Conservation (phyloP, 2,329 filamentous ascomycete species). For the Fusarium napiforme region DNA sequence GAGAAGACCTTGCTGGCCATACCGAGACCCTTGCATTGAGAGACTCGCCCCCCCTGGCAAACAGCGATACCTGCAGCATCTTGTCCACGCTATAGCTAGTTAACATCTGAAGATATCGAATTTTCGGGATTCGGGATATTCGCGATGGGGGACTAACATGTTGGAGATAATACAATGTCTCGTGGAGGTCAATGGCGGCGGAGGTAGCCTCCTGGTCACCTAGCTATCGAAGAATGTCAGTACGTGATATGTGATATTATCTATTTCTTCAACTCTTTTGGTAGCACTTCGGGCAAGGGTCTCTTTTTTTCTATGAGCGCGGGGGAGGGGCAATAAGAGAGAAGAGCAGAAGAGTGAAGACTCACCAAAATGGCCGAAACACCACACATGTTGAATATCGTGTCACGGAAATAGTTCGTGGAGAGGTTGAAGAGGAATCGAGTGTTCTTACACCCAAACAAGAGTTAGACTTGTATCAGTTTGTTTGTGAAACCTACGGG, state of each 20-base stretch:
- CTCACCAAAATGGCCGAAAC: constrained; percentile 37
- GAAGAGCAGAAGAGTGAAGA: constrained; percentile 7
- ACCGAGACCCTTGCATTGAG: constrained; percentile 90
- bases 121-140: not conserved
- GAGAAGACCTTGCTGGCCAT: constrained; percentile 79
- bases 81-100: constrained; percentile 73
- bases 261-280: constrained; percentile 9
- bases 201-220: constrained; percentile 49
- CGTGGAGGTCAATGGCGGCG: constrained; percentile 74
- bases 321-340: constrained; percentile 28
- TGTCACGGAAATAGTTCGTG: constrained; percentile 9
- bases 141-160: constrained; percentile 47
- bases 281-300: constrained; percentile 29
- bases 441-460: constrained; percentile 15
- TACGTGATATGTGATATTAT: not conserved
- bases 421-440: constrained; percentile 4
- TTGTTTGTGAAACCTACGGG: constrained; percentile 22
- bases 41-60: constrained; percentile 81
- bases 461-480: constrained; percentile 14
- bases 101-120: constrained; percentile 29
- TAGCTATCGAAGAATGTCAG: constrained; percentile 39
- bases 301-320: constrained; percentile 15
- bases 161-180: constrained; percentile 77
- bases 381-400: constrained; percentile 37
- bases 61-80: constrained; percentile 89